Conservation (phyloP, 2,329 filamentous ascomycete species). For the Botrytis paeoniae region DNA sequence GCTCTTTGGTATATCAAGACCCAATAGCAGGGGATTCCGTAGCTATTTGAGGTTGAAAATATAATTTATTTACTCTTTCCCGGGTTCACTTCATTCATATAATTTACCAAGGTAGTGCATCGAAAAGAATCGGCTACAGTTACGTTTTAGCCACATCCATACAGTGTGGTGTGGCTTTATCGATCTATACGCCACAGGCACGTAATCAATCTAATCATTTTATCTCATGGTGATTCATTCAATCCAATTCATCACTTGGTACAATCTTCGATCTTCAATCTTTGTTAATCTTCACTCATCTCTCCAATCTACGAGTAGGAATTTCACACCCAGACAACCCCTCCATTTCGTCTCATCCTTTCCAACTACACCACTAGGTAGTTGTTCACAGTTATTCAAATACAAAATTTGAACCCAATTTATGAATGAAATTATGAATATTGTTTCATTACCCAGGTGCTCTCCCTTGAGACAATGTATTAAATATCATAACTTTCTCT, state of each 20-base stretch:
- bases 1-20: conserved; percentile 1
- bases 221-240: not conserved
- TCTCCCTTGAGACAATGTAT: not conserved
- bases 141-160: conserved; percentile 10
- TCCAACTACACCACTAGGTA: not conserved
- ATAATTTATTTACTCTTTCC: conserved; percentile 18
- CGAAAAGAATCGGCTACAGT: conserved; percentile 3
- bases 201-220: not conserved
- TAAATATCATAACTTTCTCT: not conserved
- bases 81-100: conserved; percentile 11
- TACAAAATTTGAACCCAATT: not conserved
- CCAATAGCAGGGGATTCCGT: conserved; percentile 13
- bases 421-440: not conserved
- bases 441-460: not conserved
- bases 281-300: not conserved
- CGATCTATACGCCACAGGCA: not conserved
- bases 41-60: conserved; percentile 8
- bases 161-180: conserved; percentile 7
- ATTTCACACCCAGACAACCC: not conserved
- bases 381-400: not conserved
- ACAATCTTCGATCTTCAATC: not conserved
- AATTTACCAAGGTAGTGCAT: conserved; percentile 20
- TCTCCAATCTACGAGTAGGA: not conserved
- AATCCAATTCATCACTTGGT: not conserved
- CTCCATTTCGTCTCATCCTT: conserved; percentile 1